These are phyloP conservation scores for Fraxinus velutina DNA, from an alignment of 305 asterid genomes.

Conservation along the genomic window DNA sequence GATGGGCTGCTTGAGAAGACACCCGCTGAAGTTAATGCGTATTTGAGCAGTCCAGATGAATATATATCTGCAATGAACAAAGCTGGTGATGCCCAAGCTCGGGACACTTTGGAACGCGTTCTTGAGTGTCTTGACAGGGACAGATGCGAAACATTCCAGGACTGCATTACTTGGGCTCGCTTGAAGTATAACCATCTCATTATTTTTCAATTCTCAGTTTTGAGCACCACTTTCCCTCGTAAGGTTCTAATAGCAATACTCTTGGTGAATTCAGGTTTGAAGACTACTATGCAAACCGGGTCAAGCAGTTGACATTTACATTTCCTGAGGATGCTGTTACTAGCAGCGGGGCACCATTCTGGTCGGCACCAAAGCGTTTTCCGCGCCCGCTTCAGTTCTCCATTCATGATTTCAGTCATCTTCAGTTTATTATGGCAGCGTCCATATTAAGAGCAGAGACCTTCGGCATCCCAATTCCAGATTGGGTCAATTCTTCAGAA, in stretches of 20 bases:
- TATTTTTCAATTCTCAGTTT: background rate
- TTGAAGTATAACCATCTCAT: constrained; percentile 23
- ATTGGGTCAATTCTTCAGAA: constrained; percentile 26
- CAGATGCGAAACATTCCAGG: constrained; percentile 35
- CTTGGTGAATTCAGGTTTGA: constrained; percentile 30
- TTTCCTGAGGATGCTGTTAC: constrained; percentile 39
- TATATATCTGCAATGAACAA: constrained; percentile 34
- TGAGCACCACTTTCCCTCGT: background rate
- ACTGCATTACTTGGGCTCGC: constrained; percentile 43
- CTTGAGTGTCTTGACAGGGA: constrained; percentile 38
- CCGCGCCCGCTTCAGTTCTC: constrained; percentile 39
- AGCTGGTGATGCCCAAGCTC: constrained; percentile 41
- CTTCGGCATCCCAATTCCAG: constrained; percentile 39
- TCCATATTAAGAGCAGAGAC: constrained; percentile 41
- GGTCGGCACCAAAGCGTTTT: constrained; percentile 46
- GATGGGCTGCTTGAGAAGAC: constrained; percentile 40
- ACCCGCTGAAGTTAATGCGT: constrained; percentile 39
- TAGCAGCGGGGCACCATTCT: constrained; percentile 38
- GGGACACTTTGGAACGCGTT: constrained; percentile 37
- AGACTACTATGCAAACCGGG: constrained; percentile 39
- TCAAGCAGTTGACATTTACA: constrained; percentile 37
- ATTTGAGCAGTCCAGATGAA: constrained; percentile 30
- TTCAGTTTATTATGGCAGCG: constrained; percentile 35
- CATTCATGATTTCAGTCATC: constrained; percentile 27
- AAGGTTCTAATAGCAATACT: constrained; percentile 10